Base-by-base conservation (phyloP, 305 asterid genomes). In the Petunia hybrid region DNA sequence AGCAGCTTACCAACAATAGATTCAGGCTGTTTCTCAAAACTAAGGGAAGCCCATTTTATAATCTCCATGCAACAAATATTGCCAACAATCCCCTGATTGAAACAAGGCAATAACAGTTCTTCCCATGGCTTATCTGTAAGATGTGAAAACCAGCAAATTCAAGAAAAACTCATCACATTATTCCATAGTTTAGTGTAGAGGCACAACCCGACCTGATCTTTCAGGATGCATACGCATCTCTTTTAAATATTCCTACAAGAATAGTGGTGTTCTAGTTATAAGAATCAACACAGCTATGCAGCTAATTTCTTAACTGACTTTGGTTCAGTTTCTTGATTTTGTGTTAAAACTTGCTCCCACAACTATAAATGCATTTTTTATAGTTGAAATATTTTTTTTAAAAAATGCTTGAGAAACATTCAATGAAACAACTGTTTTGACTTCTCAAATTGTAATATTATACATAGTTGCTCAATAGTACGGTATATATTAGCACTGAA, bases 131-230 rank as follows among this genome's bases (percentile, higher is more conserved):
- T 7, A 73, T 73, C 78, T 73, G 78, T 51, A 51, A 35, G 46
- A 35, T 73, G 63, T 51, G 78, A 31, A 73, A 35, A 73, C 46
- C 46, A 56, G 78, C 45, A 73, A 48, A 73, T 35, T 48, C 78
- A 36, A 2, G 63, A 51, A 73, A 51, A 6, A 48, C 31, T 51
- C 78, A 0, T 48, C 62, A 73, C 16, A 43, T 22, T 2, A 69
- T 22, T 69, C 41, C 62, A 35, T 48, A 4, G 39, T 35, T 36
- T 73, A 31, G 7, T 36, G 35, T 36, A 36, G 63, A 73, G 78
- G 59, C 64, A 71, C 61, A 73, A 73, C 35, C 78, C 51, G 48
- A 2, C 13, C 13, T 2, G 10, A 8, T 51, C 13, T 51, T 51
- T 9, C 56, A 51, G 56, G 7, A 13, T 10, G 56, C 56, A 51